Evolutionary conservation across 768 basidiomycete genomes (phyloP).

Genomic region (Macrolepiota dolichaula): DNA sequence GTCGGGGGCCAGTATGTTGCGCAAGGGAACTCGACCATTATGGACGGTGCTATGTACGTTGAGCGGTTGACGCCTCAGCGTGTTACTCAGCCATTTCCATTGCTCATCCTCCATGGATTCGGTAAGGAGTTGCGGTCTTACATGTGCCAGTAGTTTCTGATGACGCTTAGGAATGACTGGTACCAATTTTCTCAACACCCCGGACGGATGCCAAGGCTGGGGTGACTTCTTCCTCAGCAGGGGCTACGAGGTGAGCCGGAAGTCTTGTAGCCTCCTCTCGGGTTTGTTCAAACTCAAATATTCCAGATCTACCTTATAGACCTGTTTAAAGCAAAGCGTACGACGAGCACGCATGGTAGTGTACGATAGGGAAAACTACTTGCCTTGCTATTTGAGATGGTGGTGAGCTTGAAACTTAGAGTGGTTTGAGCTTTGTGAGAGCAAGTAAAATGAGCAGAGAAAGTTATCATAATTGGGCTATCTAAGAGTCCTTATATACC

Average conservation of each 20-base stretch:
- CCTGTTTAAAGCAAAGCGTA: too few relatives aligned
- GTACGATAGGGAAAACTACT: too few relatives aligned
- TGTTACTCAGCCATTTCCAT: constrained; percentile 34
- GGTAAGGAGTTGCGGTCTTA: constrained; percentile 19
- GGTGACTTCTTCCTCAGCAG: constrained; percentile 49
- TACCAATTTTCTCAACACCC: constrained; percentile 48
- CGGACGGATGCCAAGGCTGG: constrained; percentile 53
- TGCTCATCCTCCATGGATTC: constrained; percentile 47
- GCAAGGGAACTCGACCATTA: constrained; percentile 31
- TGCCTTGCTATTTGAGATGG: too few relatives aligned
- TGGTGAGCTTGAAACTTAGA: too few relatives aligned
- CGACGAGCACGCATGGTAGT: too few relatives aligned
- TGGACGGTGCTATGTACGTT: constrained; percentile 35
- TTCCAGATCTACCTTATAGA: constrained; percentile 42
- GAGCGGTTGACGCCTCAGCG: constrained; percentile 42
- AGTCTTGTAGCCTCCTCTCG: background rate
- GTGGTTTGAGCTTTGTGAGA: too few relatives aligned
- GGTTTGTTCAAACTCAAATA: background rate
- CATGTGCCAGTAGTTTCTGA: background rate
- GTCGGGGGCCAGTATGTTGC: constrained; percentile 40
- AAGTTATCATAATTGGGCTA: too few relatives aligned
- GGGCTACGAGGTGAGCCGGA: constrained; percentile 43
- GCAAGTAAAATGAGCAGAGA: too few relatives aligned
- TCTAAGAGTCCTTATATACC: too few relatives aligned
- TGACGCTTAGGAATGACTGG: constrained; percentile 41